A percentile compares a stretch with the other conserved stretches of the same genome.
phyloP scores from a whole-genome alignment of 371 early-diverging fungal genomes.

The Mortierella sp. region DNA sequence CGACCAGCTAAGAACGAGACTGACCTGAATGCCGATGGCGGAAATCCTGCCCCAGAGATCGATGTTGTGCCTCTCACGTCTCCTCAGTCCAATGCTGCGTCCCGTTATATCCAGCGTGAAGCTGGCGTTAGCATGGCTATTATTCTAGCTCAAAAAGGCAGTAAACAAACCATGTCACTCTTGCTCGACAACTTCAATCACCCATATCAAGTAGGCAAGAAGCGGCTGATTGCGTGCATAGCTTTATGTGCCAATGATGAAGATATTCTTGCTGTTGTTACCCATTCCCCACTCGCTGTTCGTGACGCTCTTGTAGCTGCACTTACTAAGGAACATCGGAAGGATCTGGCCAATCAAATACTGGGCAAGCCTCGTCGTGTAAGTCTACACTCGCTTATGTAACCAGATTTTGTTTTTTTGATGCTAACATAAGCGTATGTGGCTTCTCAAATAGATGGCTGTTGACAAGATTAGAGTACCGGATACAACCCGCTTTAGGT shows the following conservation, averaged over 20 bases:
- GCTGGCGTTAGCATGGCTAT: conserved; percentile 32
- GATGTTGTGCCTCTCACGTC: conserved; percentile 20
- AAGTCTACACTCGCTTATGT: conserved; percentile 3
- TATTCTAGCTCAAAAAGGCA: conserved; percentile 19
- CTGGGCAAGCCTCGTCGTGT: conserved; percentile 38
- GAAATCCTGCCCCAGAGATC: conserved; percentile 38
- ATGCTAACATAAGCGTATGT: background rate
- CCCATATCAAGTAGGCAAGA: conserved; percentile 40
- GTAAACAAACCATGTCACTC: conserved; percentile 17
- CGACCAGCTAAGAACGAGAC: conserved; percentile 24
- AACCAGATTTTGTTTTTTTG: background rate
- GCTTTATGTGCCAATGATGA: conserved; percentile 35
- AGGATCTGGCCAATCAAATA: conserved; percentile 23
- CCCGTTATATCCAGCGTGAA: conserved; percentile 33
- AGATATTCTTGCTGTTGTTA: conserved; percentile 27
- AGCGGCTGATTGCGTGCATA: conserved; percentile 26
- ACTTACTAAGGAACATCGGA: conserved; percentile 27
- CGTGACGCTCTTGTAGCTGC: conserved; percentile 36
- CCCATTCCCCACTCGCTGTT: conserved; percentile 29
- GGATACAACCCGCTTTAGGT: conserved; percentile 22
- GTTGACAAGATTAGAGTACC: conserved; percentile 4
- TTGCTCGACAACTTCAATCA: conserved; percentile 33
- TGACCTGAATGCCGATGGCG: conserved; percentile 45
- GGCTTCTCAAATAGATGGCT: background rate
- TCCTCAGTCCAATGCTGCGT: conserved; percentile 44